Conservation (phyloP, 2,329 filamentous ascomycete species). For the Myrmaecium sp. region DNA sequence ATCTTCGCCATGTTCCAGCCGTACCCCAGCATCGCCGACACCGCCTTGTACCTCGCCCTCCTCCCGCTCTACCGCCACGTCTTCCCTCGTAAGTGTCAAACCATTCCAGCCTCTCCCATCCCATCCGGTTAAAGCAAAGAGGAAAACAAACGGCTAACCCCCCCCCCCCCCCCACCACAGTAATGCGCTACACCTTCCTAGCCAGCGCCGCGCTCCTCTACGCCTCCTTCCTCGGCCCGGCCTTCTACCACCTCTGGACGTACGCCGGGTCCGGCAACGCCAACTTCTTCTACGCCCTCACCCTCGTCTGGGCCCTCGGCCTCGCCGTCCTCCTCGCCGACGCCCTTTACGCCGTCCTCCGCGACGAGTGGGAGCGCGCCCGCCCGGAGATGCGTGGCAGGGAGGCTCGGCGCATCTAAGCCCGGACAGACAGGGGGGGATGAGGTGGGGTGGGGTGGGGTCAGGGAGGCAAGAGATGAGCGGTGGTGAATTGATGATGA, state of each 20-base stretch:
- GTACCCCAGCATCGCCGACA: constrained; percentile 85
- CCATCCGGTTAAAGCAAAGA: constrained; percentile 5
- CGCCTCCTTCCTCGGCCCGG: constrained; percentile 72
- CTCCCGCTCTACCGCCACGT: constrained; percentile 80
- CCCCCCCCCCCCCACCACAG: constrained; percentile 22
- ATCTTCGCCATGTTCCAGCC: constrained; percentile 94
- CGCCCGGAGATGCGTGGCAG: constrained; percentile 80
- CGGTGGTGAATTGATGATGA: constrained; percentile 1
- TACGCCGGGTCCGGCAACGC: constrained; percentile 96
- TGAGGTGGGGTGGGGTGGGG: constrained; percentile 9
- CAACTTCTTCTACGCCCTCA: constrained; percentile 99
- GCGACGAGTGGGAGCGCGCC: constrained; percentile 90
- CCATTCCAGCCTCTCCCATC: not conserved
- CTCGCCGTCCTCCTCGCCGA: constrained; percentile 78
- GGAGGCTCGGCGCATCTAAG: constrained; percentile 73
- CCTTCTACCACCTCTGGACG: constrained; percentile 95
- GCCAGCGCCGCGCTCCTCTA: constrained; percentile 72
- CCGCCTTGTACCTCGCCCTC: constrained; percentile 67
- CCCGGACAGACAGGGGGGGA: no score
- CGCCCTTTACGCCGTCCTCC: constrained; percentile 67
- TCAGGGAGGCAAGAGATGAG: constrained; percentile 13
- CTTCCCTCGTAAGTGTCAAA: constrained; percentile 50
- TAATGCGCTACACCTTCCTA: constrained; percentile 89
- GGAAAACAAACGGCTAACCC: constrained; percentile 5
- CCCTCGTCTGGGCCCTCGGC: constrained; percentile 90